Base-by-base conservation (phyloP, 371 early-diverging fungal genomes). In the Capillidium heterosporum region DNA sequence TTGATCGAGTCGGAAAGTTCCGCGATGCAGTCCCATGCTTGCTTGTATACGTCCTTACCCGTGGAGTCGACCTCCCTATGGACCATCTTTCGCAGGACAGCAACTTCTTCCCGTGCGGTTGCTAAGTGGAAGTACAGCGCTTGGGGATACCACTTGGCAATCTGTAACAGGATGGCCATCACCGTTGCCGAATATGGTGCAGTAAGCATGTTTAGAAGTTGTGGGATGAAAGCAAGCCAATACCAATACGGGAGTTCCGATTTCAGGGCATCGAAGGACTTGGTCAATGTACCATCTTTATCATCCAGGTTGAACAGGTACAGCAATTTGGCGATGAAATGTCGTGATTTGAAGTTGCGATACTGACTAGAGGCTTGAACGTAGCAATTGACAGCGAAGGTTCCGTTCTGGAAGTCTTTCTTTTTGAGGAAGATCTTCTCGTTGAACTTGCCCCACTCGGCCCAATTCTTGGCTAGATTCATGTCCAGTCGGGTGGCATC, bases 151-250 rank as follows among this genome's bases (percentile, higher is more conserved):
- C 77, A 72, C 66, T 95, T 93, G 24, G 98, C 97, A 57, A 98
- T 89, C 61, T 84, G 82, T 60, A 85, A 75, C 60, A 98, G 67
- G 35, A 96, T 85, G 24, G 75, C 72, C 41, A 81, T 76, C 0
- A 90, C 85, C 69, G 85, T 84, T 57, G 71, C 70, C 4, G 87
- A 81, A 60, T 92, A 92, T 53, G 80, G 80, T 57, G 84, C 82
- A 3, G 82, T 74, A 21, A 94, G 62, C 1, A 80, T 75, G 2
- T 77, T 68, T 41, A 98, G 67, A 28, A 98, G 75, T 67, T 98
- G 97, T 1, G 99, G 98, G 48, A 98, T 88, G 63, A 95, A 95
- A 0, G 89, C 87, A 55, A 94, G 87, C 96, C 98, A 98, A 68
- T 91, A 93, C 96, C 95, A 95, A 7, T 85, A 74, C 2, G 93